These are phyloP conservation scores for Nothophaeocryptopus gaeumannii DNA, from an alignment of 2,329 filamentous ascomycete genomes.

Conservation along the genomic window DNA sequence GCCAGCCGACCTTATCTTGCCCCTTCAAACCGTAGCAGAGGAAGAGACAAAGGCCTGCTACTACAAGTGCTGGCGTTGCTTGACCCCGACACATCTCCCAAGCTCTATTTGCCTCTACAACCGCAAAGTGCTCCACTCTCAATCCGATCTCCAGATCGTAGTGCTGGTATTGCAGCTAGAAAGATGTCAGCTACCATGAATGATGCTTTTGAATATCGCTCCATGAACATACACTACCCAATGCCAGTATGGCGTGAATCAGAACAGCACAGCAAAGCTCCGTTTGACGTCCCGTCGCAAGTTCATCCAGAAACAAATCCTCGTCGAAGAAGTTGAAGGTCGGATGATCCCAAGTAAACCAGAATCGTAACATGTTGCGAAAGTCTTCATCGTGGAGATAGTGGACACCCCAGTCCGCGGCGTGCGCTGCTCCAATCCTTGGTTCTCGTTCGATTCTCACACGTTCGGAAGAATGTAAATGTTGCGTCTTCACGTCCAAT, in stretches of 20 bases:
- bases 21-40: not conserved
- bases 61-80: not conserved
- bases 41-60: not conserved
- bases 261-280: not conserved
- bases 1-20: slow-evolving; percentile 3
- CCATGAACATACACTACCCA: not conserved
- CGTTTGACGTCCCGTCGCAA: not conserved
- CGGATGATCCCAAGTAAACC: not conserved
- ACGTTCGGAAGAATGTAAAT: too few relatives aligned
- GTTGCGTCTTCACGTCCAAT: too few relatives aligned
- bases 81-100: not conserved
- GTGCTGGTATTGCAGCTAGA: too few relatives aligned
- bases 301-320: not conserved
- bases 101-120: not conserved
- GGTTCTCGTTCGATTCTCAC: too few relatives aligned
- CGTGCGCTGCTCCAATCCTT: not conserved
- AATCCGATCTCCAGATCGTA: too few relatives aligned
- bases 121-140: not conserved
- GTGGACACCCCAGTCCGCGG: not conserved
- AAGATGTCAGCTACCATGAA: too few relatives aligned
- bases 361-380: not conserved
- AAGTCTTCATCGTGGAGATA: slow-evolving; percentile 1
- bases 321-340: slow-evolving; percentile 1
- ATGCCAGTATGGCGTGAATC: not conserved
- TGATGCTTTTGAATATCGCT: too few relatives aligned